These are phyloP conservation scores for Paxillus ammoniavirescens DNA, from an alignment of 768 basidiomycete species.

Conservation along the genomic window DNA sequence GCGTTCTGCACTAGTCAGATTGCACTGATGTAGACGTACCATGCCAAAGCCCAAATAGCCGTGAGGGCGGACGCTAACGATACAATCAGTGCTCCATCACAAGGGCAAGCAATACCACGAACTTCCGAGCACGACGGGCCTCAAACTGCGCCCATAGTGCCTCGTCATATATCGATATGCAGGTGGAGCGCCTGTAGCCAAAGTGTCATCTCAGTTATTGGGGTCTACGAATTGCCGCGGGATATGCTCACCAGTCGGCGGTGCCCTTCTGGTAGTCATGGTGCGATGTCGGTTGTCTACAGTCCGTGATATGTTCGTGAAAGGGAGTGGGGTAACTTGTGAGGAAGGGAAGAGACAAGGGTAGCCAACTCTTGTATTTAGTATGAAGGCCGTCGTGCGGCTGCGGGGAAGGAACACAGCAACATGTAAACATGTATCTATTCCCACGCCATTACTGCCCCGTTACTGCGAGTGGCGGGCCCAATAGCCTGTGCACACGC, in stretches of 20 bases:
- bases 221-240: neutral
- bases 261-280: conserved; percentile 16
- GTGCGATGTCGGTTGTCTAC: neutral
- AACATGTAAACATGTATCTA: conserved; percentile 1
- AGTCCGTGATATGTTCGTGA: neutral
- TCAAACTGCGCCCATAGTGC: conserved; percentile 54
- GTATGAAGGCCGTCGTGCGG: neutral
- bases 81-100: neutral
- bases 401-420: conserved; percentile 9
- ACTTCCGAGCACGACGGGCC: conserved; percentile 56
- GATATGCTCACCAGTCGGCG: conserved; percentile 12
- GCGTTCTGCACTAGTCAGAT: neutral
- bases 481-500: no score
- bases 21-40: conserved; percentile 43
- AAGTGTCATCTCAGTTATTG: neutral
- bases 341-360: neutral
- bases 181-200: conserved; percentile 45
- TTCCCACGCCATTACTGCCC: conserved; percentile 22
- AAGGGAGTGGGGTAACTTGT: conserved; percentile 1
- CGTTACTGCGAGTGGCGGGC: neutral
- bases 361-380: neutral
- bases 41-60: conserved; percentile 59
- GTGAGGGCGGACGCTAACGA: conserved; percentile 40
- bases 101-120: conserved; percentile 26
- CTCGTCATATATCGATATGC: conserved; percentile 59